Conservation (phyloP, 345 rosid genomes). For the Geranium rotundifolium region DNA sequence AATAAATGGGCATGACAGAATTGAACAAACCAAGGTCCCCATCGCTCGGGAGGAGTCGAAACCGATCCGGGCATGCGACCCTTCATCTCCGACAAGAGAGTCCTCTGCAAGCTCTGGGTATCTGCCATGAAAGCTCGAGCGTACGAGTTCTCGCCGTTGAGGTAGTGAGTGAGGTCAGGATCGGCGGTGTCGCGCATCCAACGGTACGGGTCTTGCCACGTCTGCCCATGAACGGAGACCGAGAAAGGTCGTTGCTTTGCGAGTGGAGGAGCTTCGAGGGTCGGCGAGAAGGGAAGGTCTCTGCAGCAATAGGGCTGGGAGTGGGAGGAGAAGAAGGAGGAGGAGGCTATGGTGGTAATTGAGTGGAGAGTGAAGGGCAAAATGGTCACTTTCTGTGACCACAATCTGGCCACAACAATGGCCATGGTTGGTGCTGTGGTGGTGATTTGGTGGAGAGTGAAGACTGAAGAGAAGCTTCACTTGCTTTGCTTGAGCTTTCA, state of each 20-base stretch:
- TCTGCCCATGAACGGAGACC: slow-evolving; percentile 41
- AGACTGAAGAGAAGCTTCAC: background rate
- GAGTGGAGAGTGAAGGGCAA: background rate
- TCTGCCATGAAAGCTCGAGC: slow-evolving; percentile 77
- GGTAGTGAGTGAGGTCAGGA: slow-evolving; percentile 39
- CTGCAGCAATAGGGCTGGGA: slow-evolving; percentile 26
- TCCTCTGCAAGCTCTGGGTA: slow-evolving; percentile 34
- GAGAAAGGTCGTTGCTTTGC: slow-evolving; percentile 52
- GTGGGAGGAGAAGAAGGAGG: slow-evolving; percentile 14
- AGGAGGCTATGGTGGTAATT: slow-evolving; percentile 8
- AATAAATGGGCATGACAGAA: slow-evolving; percentile 6
- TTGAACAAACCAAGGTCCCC: slow-evolving; percentile 75
- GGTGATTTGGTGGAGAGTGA: no score
- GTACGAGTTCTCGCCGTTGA: slow-evolving; percentile 61
- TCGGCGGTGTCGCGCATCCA: slow-evolving; percentile 66
- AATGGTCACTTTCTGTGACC: background rate
- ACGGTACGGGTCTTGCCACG: slow-evolving; percentile 63
- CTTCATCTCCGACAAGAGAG: slow-evolving; percentile 54
- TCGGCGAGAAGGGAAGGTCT: slow-evolving; percentile 23
- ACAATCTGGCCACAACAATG: background rate
- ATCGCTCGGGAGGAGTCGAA: slow-evolving; percentile 65
- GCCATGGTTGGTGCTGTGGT: background rate
- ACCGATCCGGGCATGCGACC: slow-evolving; percentile 41
- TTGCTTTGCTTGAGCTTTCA: background rate
- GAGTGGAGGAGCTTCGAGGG: slow-evolving; percentile 34